A percentile compares a stretch with the other conserved stretches of the same genome.
phyloP scores from a whole-genome alignment of 139 green algal species.

The Tetraselmis striata region DNA sequence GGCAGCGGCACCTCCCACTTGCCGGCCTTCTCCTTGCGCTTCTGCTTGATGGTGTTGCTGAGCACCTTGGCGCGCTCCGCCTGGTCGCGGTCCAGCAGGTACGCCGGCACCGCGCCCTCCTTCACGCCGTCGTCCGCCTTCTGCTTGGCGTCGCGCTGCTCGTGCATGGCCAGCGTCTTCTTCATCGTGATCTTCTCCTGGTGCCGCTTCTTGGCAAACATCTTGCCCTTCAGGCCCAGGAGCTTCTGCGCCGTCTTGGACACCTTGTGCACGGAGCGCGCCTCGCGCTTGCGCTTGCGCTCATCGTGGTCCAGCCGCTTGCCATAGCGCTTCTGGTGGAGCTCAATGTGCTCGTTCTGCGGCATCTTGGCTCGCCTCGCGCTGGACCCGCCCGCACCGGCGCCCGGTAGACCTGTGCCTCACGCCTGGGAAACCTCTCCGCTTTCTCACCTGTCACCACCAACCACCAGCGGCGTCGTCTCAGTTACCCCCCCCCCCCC shows the following conservation, averaged over 20 bases:
- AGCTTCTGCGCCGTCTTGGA: constrained; percentile 71
- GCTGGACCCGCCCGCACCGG: too few relatives aligned
- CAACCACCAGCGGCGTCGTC: too few relatives aligned
- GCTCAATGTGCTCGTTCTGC: constrained; percentile 98
- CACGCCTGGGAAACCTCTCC: too few relatives aligned
- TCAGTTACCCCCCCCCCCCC: too few relatives aligned
- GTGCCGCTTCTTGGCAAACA: constrained; percentile 95
- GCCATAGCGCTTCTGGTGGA: constrained; percentile 92
- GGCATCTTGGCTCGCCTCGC: constrained; percentile 74
- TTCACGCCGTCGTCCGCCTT: constrained; percentile 81
- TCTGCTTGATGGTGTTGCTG: constrained; percentile 99
- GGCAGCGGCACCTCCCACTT: constrained; percentile 99
- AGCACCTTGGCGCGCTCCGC: constrained; percentile 95
- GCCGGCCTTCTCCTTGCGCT: constrained; percentile 98
- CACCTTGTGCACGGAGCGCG: constrained; percentile 85
- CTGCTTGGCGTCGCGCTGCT: constrained; percentile 87
- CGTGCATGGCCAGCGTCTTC: constrained; percentile 98
- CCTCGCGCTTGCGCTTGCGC: constrained; percentile 91
- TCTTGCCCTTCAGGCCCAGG: constrained; percentile 93
- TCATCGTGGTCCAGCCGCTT: constrained; percentile 81
- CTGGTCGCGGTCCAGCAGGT: constrained; percentile 97
- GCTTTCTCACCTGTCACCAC: too few relatives aligned
- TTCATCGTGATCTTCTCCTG: constrained; percentile 97
- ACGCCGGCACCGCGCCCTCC: constrained; percentile 87
- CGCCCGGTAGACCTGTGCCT: too few relatives aligned